phyloP scores from a whole-genome alignment of 148 eudicot genomes.

The Chenopodium quinoa region DNA sequence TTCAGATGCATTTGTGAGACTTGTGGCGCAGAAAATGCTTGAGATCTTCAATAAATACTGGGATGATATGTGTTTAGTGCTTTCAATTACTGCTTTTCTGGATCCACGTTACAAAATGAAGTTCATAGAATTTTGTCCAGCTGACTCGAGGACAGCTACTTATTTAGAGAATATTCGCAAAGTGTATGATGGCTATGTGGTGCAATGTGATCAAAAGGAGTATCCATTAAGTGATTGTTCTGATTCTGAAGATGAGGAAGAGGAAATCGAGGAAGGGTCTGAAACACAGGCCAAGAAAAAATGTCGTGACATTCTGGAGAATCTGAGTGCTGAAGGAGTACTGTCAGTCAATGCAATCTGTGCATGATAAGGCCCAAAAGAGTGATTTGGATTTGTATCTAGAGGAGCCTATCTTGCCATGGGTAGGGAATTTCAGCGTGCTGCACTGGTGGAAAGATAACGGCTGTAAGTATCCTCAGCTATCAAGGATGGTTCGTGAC shows the following conservation, averaged over 20 bases:
- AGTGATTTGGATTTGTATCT: conserved; percentile 33
- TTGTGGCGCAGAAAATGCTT: conserved; percentile 29
- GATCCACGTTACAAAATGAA: conserved; percentile 37
- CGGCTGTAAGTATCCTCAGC: conserved; percentile 19
- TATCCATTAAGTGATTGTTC: conserved; percentile 10
- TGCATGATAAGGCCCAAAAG: conserved; percentile 5
- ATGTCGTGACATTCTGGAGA: conserved; percentile 6
- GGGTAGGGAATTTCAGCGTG: conserved; percentile 25
- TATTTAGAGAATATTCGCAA: conserved; percentile 18
- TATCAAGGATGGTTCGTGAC: conserved; percentile 40
- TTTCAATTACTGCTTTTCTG: conserved; percentile 24
- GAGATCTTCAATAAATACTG: conserved; percentile 20
- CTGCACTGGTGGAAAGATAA: conserved; percentile 37
- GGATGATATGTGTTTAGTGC: conserved; percentile 26
- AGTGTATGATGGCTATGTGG: conserved; percentile 26
- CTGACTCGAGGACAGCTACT: background rate
- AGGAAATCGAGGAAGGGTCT: background rate
- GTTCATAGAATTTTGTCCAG: conserved; percentile 9
- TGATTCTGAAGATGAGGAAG: conserved; percentile 7
- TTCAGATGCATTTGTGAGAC: conserved; percentile 17
- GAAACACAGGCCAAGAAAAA: background rate
- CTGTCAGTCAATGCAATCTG: background rate
- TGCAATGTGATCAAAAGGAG: conserved; percentile 5
- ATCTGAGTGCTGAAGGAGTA: conserved; percentile 17
- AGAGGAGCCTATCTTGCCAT: conserved; percentile 33